Evolutionary conservation across 2,329 filamentous ascomycete species (phyloP).

Genomic region (Cryphonectria naterciae): DNA sequence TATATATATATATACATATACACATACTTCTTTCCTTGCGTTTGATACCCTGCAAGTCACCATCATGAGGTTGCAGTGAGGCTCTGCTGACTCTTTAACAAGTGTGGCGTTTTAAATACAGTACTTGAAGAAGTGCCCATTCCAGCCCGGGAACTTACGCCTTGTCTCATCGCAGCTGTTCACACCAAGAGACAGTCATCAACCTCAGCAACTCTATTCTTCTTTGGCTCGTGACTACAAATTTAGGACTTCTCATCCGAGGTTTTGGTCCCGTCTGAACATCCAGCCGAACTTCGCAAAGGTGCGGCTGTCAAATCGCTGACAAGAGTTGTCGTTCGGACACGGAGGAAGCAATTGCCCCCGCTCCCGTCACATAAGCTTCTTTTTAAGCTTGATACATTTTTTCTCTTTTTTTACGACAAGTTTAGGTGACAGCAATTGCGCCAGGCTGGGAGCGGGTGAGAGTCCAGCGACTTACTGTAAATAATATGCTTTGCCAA

Average conservation of each 20-base stretch:
- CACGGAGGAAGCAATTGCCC: background rate
- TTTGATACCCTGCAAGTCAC: background rate
- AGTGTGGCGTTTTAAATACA: background rate
- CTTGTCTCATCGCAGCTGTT: background rate
- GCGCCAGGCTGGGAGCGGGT: background rate
- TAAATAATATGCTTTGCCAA: background rate
- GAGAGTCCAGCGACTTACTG: background rate
- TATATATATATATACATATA: no score
- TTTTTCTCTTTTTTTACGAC: slow-evolving; percentile 16
- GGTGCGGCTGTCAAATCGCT: background rate
- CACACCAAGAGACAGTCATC: background rate
- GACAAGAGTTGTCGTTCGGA: slow-evolving; percentile 8
- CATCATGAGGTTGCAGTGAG: background rate
- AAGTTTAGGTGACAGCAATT: slow-evolving; percentile 13
- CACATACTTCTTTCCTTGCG: background rate
- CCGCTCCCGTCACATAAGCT: slow-evolving; percentile 17
- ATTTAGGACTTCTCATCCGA: background rate
- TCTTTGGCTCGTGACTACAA: background rate
- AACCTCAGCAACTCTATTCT: background rate
- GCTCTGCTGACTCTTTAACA: background rate
- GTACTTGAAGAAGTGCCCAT: background rate
- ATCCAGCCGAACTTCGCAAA: background rate
- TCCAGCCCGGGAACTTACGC: background rate
- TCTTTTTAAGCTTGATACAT: slow-evolving; percentile 18
- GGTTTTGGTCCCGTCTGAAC: background rate